Conservation (phyloP, 371 early-diverging fungal species). For the Aphelidium insulamus region DNA sequence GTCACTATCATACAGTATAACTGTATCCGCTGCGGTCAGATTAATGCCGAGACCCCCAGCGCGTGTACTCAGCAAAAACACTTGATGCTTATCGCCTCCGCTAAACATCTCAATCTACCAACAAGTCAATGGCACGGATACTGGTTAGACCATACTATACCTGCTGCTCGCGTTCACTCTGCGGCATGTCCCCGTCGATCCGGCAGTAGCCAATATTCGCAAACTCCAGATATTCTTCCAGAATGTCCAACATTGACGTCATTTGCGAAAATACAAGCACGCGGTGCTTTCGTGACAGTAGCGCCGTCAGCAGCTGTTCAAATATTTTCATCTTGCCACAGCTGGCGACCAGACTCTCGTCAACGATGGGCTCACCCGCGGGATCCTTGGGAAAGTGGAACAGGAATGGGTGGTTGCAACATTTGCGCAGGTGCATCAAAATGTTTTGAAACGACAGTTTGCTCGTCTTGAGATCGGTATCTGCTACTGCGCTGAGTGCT, state of each 20-base stretch:
- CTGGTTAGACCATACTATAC: constrained; percentile 38
- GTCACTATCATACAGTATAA: constrained; percentile 77
- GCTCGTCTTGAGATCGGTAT: too few relatives aligned
- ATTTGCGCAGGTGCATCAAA: constrained; percentile 85
- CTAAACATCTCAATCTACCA: too few relatives aligned
- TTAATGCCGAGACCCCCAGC: constrained; percentile 94
- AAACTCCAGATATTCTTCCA: too few relatives aligned
- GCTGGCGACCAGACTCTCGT: constrained; percentile 29
- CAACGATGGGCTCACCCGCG: constrained; percentile 15
- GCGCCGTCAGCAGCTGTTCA: constrained; percentile 50
- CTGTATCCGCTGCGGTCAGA: constrained; percentile 81
- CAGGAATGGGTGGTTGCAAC: constrained; percentile 85
- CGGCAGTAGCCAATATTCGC: too few relatives aligned
- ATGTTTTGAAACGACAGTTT: constrained; percentile 63
- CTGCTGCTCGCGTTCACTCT: constrained; percentile 52
- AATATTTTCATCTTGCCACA: constrained; percentile 75
- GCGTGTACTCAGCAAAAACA: constrained; percentile 92
- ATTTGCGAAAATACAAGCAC: constrained; percentile 90
- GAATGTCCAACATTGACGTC: constrained; percentile 71
- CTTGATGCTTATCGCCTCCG: constrained; percentile 10
- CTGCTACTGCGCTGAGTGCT: too few relatives aligned
- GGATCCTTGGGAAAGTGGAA: constrained; percentile 52
- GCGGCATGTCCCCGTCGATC: constrained; percentile 71
- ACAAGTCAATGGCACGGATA: constrained; percentile 13
- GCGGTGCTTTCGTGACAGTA: constrained; percentile 56